Conservation (phyloP, 148 eudicot species). For the Spergularia marina region DNA sequence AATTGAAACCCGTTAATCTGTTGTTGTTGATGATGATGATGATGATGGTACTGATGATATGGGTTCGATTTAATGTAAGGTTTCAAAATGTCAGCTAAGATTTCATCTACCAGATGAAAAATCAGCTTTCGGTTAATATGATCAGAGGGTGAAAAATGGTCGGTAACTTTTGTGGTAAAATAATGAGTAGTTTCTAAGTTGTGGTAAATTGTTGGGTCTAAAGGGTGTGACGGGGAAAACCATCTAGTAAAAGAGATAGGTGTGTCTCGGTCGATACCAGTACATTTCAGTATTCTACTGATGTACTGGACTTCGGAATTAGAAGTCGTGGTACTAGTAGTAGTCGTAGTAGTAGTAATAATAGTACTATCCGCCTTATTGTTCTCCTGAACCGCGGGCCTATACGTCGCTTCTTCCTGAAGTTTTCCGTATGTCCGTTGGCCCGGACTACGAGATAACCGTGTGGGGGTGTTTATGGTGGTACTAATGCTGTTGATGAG, state of each 20-base stretch:
- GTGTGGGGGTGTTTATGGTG: constrained; percentile 23
- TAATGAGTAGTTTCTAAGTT: constrained; percentile 43
- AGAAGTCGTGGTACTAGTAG: not conserved
- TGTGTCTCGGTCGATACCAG: constrained; percentile 53
- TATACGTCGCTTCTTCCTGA: constrained; percentile 23
- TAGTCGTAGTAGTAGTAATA: not conserved
- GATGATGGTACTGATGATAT: constrained; percentile 7
- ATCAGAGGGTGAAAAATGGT: not conserved
- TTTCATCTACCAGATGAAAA: constrained; percentile 60
- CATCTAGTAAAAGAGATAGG: constrained; percentile 47
- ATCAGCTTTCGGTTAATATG: constrained; percentile 42
- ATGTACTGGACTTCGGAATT: constrained; percentile 50
- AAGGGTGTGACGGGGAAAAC: constrained; percentile 58
- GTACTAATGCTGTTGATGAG: constrained; percentile 1
- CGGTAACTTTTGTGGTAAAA: not conserved
- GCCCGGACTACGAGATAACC: constrained; percentile 45
- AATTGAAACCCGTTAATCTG: constrained; percentile 41
- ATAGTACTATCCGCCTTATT: not conserved
- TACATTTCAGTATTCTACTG: constrained; percentile 47
- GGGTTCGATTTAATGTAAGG: constrained; percentile 32
- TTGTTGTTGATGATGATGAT: not conserved
- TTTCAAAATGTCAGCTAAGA: constrained; percentile 45
- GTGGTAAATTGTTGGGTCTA: constrained; percentile 67
- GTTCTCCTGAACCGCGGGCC: constrained; percentile 22
- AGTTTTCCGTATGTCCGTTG: constrained; percentile 28